Base-by-base conservation (phyloP, 768 basidiomycete genomes). In the Galerina sulciceps region DNA sequence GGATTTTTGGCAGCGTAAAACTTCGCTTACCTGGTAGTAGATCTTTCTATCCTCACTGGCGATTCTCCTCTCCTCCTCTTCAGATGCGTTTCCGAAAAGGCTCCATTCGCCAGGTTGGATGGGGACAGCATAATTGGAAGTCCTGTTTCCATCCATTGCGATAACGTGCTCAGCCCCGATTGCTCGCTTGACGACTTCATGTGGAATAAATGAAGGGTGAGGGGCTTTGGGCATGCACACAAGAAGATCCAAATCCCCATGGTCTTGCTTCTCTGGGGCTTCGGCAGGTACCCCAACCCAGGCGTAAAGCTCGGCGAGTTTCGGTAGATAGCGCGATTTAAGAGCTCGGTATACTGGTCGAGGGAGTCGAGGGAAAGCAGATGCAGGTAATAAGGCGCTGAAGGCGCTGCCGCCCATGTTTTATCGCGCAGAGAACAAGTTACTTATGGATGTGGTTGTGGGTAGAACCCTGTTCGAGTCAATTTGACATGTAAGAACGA, bases 341-440 rank as follows among this genome's bases (percentile, higher is more conserved):
- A 89, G 68, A 0, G 73, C 65, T 11, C 67, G 41, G 69, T 91
- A 91, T 47, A 84, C 75, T 1, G 68, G 36, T 0, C 85, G 79
- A n/a, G 84, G 79, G 50, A 91, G 78, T 4, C 90, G 82, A 41
- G 88, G 89, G 62, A 90, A 85, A 0, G 82, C 73, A 10, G 68
- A 74, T 10, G 77, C 53, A 9, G 76, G 71, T 2, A 86, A 71
- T 14, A 65, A 56, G 37, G 79, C 71, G 45, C 75, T 71, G 73
- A 91, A 91, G 4, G 89, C 89, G 67, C 80, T 87, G 14, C 90
- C 90, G 10, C 89, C 90, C 90, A 91, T 91, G 26, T 45, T 48
- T 31, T 31, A 31, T 31, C 26, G 26, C 26, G 26, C 26, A 31
- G 26, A 31, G 8, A 31, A 31, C 26, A 31, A 31, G 26, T 8